Percentiles rank a stretch among this genome's conserved stretches.
Conservation (phyloP, 352 stramenopile species). For the Nothophytophthora sp. region DNA sequence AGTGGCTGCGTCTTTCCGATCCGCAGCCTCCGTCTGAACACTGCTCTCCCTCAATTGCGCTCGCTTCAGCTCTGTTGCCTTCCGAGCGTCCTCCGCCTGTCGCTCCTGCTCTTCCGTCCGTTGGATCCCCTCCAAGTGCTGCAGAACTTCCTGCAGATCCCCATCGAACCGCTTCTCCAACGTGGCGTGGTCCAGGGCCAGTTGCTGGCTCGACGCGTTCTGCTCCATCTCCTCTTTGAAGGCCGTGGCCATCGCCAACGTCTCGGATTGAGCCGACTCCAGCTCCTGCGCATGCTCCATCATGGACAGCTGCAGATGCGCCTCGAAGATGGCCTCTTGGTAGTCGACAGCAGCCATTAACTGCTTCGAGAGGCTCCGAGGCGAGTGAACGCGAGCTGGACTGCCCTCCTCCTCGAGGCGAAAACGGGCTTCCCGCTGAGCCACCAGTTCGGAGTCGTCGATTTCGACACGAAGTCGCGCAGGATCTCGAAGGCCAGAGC, state of each 20-base stretch:
- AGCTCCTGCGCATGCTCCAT: constrained; percentile 62
- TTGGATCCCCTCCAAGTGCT: constrained; percentile 39
- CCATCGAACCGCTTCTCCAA: constrained; percentile 56
- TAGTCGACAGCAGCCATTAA: constrained; percentile 70
- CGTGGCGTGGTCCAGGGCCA: constrained; percentile 45
- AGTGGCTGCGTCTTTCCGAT: constrained; percentile 36
- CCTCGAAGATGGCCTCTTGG: constrained; percentile 64
- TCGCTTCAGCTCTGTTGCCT: constrained; percentile 25
- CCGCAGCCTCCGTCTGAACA: constrained; percentile 48
- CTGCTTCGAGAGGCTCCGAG: constrained; percentile 42
- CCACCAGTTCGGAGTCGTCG: constrained; percentile 24
- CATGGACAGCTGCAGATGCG: constrained; percentile 54
- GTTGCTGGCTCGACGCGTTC: constrained; percentile 40
- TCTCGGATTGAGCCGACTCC: constrained; percentile 53
- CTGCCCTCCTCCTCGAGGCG: constrained; percentile 23
- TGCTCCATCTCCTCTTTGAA: constrained; percentile 75
- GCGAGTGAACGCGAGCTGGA: constrained; percentile 35
- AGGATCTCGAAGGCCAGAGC: too few species aligned
- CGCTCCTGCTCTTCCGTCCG: constrained; percentile 33
- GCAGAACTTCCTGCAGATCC: constrained; percentile 40
- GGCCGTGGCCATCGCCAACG: constrained; percentile 47
- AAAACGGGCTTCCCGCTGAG: constrained; percentile 17
- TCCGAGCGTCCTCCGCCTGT: not conserved
- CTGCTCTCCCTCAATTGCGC: constrained; percentile 43
- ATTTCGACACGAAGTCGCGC: constrained; percentile 12